Evolutionary conservation across 2,329 filamentous ascomycete species (phyloP).

Genomic region (Neopestalotiopsis sp.): DNA sequence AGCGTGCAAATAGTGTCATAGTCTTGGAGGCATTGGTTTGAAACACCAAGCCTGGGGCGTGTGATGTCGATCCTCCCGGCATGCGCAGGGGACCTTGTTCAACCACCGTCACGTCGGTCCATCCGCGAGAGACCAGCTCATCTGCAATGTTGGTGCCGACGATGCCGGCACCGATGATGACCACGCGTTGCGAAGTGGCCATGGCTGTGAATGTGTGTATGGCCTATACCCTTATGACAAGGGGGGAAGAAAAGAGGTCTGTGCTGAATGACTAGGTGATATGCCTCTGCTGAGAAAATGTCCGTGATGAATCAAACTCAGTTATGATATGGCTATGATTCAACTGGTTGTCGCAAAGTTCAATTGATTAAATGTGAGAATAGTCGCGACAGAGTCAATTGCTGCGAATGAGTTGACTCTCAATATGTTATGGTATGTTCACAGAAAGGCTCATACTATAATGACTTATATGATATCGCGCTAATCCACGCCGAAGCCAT

Average conservation of each 20-base stretch:
- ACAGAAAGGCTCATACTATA: neutral
- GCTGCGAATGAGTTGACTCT: neutral
- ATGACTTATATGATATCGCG: neutral
- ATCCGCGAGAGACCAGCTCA: conserved; percentile 66
- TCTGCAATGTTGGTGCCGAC: conserved; percentile 69
- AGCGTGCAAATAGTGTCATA: conserved; percentile 63
- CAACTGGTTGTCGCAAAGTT: neutral
- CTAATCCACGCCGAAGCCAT: neutral
- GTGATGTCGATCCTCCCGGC: conserved; percentile 70
- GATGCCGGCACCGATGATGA: conserved; percentile 69
- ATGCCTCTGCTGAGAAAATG: neutral
- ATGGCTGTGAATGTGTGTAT: conserved; percentile 28
- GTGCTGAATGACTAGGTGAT: neutral
- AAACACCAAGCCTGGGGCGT: conserved; percentile 69
- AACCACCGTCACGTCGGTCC: conserved; percentile 67
- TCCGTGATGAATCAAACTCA: neutral
- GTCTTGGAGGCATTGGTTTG: conserved; percentile 65
- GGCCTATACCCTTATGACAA: neutral
- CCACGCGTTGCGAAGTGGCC: conserved; percentile 49
- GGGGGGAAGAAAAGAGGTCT: neutral
- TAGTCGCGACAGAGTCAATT: neutral
- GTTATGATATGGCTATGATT: neutral
- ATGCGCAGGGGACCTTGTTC: conserved; percentile 68
- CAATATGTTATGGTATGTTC: neutral
- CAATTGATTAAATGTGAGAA: neutral